These are phyloP conservation scores for Sanghuangporus sanghuang DNA, from an alignment of 1,284 basidiomycete genomes.

Conservation along the genomic window DNA sequence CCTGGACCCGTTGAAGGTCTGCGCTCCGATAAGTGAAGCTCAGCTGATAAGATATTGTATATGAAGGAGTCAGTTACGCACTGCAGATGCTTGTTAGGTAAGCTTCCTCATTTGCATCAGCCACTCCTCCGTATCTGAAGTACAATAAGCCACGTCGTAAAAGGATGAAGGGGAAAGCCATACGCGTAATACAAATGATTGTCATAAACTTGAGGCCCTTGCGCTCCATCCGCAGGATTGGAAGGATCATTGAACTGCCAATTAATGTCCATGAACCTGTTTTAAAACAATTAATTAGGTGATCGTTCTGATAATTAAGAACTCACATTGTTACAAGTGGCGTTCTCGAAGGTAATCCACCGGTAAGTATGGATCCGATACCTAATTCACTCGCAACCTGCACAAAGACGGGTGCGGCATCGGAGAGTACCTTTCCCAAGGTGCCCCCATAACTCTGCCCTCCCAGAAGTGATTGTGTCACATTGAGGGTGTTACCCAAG, in stretches of 20 bases:
- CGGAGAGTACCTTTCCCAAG: constrained; percentile 39
- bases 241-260: constrained; percentile 67
- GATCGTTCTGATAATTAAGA: not conserved
- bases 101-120: constrained; percentile 54
- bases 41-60: not conserved
- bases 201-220: constrained; percentile 71
- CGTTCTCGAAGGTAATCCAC: constrained; percentile 24
- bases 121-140: constrained; percentile 63
- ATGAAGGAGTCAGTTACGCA: constrained; percentile 28
- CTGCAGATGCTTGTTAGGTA: constrained; percentile 69
- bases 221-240: constrained; percentile 62
- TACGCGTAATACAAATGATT: constrained; percentile 75
- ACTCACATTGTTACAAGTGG: constrained; percentile 48
- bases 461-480: constrained; percentile 4
- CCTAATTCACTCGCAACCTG: constrained; percentile 35
- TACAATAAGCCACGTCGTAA: not conserved
- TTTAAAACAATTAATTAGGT: not conserved
- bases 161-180: constrained; percentile 20
- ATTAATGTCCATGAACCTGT: constrained; percentile 71
- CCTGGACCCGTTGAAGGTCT: constrained; percentile 50
- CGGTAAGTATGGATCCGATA: constrained; percentile 26
- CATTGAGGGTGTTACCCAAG: constrained; percentile 17
- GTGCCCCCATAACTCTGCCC: constrained; percentile 30
- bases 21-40: no score
- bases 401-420: constrained; percentile 46